phyloP scores from a whole-genome alignment of 2,329 filamentous ascomycete species.

The Chaetomium sp. region DNA sequence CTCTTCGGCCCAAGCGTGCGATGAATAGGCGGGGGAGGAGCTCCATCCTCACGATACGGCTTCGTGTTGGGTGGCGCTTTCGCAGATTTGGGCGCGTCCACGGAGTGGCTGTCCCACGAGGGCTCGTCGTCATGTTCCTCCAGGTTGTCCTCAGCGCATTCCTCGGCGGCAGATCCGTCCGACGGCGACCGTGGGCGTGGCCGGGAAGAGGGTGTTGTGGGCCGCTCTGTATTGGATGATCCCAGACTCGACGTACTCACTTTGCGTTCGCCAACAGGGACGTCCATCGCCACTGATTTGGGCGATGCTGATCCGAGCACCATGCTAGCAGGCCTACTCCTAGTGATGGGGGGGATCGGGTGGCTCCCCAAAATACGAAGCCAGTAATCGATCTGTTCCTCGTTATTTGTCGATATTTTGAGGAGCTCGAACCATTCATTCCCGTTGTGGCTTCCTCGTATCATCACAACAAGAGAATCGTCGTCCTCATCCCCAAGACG shows the following conservation, averaged over 20 bases:
- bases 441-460: constrained; percentile 61
- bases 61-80: constrained; percentile 31
- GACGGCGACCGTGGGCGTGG: constrained; percentile 29
- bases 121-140: constrained; percentile 26
- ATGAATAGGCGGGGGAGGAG: constrained; percentile 50
- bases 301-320: constrained; percentile 14
- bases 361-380: constrained; percentile 63
- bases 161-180: constrained; percentile 34
- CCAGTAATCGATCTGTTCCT: constrained; percentile 79
- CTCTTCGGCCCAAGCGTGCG: constrained; percentile 38
- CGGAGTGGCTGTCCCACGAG: constrained; percentile 33
- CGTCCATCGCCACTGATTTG: constrained; percentile 24
- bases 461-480: constrained; percentile 77
- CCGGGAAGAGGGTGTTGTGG: constrained; percentile 31
- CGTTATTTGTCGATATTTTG: constrained; percentile 67
- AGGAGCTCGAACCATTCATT: constrained; percentile 80
- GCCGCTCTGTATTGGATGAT: constrained; percentile 21
- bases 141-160: constrained; percentile 18
- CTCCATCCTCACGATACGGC: constrained; percentile 45
- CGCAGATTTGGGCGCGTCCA: constrained; percentile 32
- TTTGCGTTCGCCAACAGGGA: constrained; percentile 36
- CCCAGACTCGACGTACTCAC: constrained; percentile 15
- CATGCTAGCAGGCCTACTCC: constrained; percentile 21
- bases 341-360: constrained; percentile 40
- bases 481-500: constrained; percentile 60